Evolutionary conservation across 257 asterid genomes (phyloP), one percentile per base, ranked within the genome.

Genomic region (Plectranthus barbatus): DNA sequence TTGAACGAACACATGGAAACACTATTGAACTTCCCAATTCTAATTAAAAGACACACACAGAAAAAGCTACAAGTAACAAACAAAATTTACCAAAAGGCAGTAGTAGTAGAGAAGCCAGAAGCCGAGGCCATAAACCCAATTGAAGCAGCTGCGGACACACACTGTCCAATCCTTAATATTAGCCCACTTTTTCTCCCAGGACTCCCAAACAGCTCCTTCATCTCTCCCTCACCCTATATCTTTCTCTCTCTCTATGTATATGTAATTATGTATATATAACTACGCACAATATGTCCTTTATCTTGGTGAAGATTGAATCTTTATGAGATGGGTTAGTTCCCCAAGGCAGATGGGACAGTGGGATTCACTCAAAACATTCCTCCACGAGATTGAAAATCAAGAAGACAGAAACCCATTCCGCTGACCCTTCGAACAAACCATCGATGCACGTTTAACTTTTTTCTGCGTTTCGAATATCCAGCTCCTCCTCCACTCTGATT

Each of bases 171-270:
- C 76, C 98, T 81, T 72, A 81, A 62, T 7, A 77, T 48, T 56
- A 81, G 66, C 76, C 98, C 95, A 75, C 98, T 91, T 65, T 78
- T 80, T 70, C 71, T 86, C 52, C 98, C 96, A 31, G 98, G 98
- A 56, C 89, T 72, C 50, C 98, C 98, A 73, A 88, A 84, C 74
- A 91, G 69, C 73, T 74, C 88, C 81, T 83, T 85, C 97, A 83
- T 85, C 77, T 56, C 79, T 78, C 45, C 52, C 52, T 48, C 69
- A 55, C 51, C 24, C 60, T 21, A 50, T 50, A 26, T 57, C 20
- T 56, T 26, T 26, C 31, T 26, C 3, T 26, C 36, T 31, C 36
- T 31, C 36, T 31, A 2, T 31, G 7, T 31, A 20, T 64, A 13
- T 72, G 4, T 26, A 26, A 26, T n/a, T n/a, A 5, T 1, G 31